Percentiles rank a stretch among this genome's conserved stretches.
These are phyloP conservation scores for Phellinidium pouzarii DNA, from an alignment of 1,284 basidiomycete species.

Conservation along the genomic window DNA sequence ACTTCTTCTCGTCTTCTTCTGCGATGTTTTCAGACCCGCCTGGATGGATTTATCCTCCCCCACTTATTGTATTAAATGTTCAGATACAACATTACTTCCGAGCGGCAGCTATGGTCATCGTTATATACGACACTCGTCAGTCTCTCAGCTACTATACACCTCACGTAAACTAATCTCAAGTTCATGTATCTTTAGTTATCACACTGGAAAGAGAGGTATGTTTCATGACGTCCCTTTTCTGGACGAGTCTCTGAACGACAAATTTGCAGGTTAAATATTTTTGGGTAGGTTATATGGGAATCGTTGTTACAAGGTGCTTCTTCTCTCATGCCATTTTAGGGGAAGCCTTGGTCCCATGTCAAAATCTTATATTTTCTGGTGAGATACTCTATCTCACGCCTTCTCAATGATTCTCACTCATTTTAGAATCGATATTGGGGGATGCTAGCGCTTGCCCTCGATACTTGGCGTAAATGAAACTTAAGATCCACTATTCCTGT, in stretches of 20 bases:
- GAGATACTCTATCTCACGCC: neutral
- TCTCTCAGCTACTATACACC: neutral
- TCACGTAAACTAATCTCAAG: neutral
- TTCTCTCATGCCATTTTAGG: neutral
- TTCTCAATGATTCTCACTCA: neutral
- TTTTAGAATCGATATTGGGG: slow-evolving; percentile 7
- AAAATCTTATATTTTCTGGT: slow-evolving; percentile 1
- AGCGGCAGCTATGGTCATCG: slow-evolving; percentile 5
- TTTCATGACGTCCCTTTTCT: neutral
- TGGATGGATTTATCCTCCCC: neutral
- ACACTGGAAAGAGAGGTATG: slow-evolving; percentile 8
- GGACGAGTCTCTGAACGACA: neutral
- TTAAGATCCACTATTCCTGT: neutral
- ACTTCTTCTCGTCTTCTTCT: too few relatives aligned
- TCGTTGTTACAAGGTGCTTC: neutral
- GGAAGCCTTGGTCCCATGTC: slow-evolving; percentile 4
- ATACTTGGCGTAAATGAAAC: slow-evolving; percentile 1
- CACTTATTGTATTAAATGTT: neutral
- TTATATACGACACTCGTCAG: slow-evolving; percentile 1
- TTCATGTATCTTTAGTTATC: neutral
- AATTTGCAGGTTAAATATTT: neutral
- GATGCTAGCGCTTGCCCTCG: neutral
- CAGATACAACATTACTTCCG: slow-evolving; percentile 5
- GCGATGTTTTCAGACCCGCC: neutral
- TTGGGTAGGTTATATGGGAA: slow-evolving; percentile 1